Evolutionary conservation across 2,329 filamentous ascomycete genomes (phyloP).

Genomic region (Ceratocystiopsis brevicomis): DNA sequence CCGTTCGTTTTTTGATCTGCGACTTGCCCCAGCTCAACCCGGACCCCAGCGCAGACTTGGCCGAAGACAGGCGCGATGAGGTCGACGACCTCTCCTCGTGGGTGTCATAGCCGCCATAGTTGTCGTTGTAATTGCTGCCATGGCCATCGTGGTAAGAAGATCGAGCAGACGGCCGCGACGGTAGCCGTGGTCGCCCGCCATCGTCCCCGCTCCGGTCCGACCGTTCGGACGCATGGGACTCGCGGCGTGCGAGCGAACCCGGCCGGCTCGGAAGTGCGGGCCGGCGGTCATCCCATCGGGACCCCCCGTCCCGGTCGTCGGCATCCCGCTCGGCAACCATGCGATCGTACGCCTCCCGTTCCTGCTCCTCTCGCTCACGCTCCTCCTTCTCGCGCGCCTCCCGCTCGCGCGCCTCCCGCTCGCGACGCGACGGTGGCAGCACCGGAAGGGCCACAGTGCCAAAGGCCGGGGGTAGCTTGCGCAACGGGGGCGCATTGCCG

Average conservation of each 20-base stretch:
- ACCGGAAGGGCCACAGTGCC: slow-evolving; percentile 38
- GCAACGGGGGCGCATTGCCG: slow-evolving; percentile 6
- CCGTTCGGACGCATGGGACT: background rate
- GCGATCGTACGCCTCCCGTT: background rate
- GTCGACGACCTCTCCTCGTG: no score
- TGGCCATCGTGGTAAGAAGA: slow-evolving; percentile 10
- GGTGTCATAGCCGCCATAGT: background rate
- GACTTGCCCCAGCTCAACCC: no score
- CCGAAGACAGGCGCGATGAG: no score
- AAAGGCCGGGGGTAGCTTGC: slow-evolving; percentile 36
- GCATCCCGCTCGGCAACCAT: background rate
- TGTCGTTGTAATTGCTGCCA: no score
- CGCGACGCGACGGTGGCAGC: slow-evolving; percentile 34
- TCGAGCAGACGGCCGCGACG: slow-evolving; percentile 25
- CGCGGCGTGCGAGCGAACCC: background rate
- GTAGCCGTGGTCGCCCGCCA: slow-evolving; percentile 2
- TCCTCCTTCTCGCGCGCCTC: background rate
- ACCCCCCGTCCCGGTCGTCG: background rate
- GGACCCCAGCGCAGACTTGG: no score
- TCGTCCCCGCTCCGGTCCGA: no score
- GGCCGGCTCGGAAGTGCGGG: slow-evolving; percentile 4
- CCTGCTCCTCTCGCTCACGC: background rate
- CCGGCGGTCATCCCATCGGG: background rate
- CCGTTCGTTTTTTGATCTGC: no score
- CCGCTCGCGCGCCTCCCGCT: slow-evolving; percentile 21